phyloP scores from a whole-genome alignment of 345 rosid species.

The Murraya koenigii region DNA sequence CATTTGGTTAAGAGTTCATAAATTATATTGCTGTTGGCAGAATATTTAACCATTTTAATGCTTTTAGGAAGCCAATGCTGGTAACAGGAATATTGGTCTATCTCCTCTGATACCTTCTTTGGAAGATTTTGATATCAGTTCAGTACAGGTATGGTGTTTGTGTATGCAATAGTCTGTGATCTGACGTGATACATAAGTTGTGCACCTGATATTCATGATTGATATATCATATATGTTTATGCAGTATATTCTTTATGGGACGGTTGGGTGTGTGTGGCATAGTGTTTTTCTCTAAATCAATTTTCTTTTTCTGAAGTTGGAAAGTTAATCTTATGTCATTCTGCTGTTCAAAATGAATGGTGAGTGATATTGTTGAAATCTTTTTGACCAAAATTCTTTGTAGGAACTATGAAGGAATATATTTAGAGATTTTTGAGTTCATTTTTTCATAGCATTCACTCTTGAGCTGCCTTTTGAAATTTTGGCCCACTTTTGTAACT shows the following conservation, averaged over 20 bases:
- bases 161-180: constrained; percentile 15
- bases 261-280: background rate
- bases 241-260: background rate
- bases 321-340: background rate
- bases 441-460: background rate
- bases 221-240: background rate
- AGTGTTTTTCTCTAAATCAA: background rate
- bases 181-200: background rate
- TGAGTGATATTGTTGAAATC: no score
- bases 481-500: background rate
- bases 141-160: constrained; percentile 67
- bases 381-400: no score
- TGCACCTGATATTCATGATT: constrained; percentile 10
- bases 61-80: constrained; percentile 58
- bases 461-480: background rate
- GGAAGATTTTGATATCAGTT: constrained; percentile 53
- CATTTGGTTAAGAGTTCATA: constrained; percentile 20
- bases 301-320: background rate
- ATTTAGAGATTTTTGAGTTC: background rate
- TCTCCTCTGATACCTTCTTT: constrained; percentile 54
- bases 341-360: no score
- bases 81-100: constrained; percentile 42
- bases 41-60: constrained; percentile 23
- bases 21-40: constrained; percentile 2
- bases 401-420: background rate